These are phyloP conservation scores for Talaromyces wortmannii DNA, from an alignment of 495 filamentous ascomycete genomes.

Conservation along the genomic window DNA sequence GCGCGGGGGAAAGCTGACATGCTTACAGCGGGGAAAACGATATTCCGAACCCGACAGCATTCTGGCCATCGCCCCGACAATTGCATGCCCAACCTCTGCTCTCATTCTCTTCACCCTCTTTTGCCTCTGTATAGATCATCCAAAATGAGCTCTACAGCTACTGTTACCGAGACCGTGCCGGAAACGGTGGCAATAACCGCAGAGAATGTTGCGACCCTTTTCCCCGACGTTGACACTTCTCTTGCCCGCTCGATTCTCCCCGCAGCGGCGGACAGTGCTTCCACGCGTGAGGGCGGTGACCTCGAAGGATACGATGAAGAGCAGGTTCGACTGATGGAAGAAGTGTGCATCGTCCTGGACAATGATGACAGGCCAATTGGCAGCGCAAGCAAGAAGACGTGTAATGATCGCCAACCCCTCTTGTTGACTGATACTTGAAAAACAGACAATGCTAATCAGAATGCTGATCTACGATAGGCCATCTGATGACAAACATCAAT, in stretches of 20 bases:
- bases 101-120: background rate
- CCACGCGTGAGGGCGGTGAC: constrained; percentile 34
- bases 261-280: constrained; percentile 16
- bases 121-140: background rate
- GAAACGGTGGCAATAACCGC: constrained; percentile 57
- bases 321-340: constrained; percentile 97
- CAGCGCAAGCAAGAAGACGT: constrained; percentile 96
- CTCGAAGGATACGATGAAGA: constrained; percentile 90
- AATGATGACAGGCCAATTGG: constrained; percentile 91
- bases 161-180: constrained; percentile 29
- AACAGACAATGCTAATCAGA: too few species aligned
- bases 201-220: constrained; percentile 78
- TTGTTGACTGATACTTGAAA: background rate
- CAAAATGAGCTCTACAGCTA: constrained; percentile 46
- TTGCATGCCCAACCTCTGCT: background rate
- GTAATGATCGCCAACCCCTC: constrained; percentile 43
- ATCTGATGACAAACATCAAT: constrained; percentile 97
- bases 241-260: constrained; percentile 58
- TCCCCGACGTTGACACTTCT: constrained; percentile 93
- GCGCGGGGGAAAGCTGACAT: too few species aligned
- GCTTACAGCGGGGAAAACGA: too few species aligned
- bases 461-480: constrained; percentile 50
- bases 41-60: too few species aligned
- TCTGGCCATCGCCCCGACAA: background rate
- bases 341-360: constrained; percentile 96